These are phyloP conservation scores for Lentithecium fluviatile DNA, from an alignment of 495 filamentous ascomycete species.

Conservation along the genomic window DNA sequence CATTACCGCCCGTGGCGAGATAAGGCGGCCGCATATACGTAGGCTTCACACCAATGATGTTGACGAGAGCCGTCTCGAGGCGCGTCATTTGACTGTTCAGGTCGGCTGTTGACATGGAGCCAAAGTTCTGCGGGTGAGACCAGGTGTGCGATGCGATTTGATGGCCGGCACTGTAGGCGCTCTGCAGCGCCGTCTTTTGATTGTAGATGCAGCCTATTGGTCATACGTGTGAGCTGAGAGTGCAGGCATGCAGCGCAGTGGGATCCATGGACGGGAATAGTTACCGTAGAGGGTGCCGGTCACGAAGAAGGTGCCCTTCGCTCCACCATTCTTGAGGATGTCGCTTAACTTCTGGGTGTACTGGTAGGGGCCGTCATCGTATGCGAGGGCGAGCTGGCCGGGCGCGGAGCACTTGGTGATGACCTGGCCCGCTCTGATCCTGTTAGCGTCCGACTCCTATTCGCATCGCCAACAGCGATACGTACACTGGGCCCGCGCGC, in stretches of 20 bases:
- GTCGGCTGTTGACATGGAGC: conserved; percentile 43
- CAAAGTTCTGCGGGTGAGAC: conserved; percentile 50
- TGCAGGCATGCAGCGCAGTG: background rate
- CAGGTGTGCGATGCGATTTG: conserved; percentile 55
- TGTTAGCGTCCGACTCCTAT: background rate
- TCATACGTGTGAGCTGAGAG: background rate
- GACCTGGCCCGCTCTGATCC: conserved; percentile 11
- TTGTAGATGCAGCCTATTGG: conserved; percentile 52
- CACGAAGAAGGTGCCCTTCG: conserved; percentile 55
- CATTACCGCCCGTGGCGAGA: conserved; percentile 50
- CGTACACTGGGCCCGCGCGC: conserved; percentile 14
- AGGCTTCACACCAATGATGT: conserved; percentile 54
- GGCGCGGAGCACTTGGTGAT: conserved; percentile 28
- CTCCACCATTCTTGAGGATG: conserved; percentile 38
- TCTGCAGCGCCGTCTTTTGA: conserved; percentile 49
- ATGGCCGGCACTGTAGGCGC: conserved; percentile 51
- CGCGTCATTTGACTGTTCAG: conserved; percentile 52
- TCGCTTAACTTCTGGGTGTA: conserved; percentile 32
- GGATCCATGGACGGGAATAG: background rate
- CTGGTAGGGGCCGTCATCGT: conserved; percentile 35
- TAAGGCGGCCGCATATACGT: conserved; percentile 56
- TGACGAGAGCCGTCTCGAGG: conserved; percentile 53
- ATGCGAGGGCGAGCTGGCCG: conserved; percentile 29
- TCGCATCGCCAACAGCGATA: background rate
- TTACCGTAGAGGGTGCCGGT: conserved; percentile 55